Evolutionary conservation across 2,329 filamentous ascomycete species (phyloP), one percentile per base, ranked within the genome.

Genomic region (Diaporthe sp.): DNA sequence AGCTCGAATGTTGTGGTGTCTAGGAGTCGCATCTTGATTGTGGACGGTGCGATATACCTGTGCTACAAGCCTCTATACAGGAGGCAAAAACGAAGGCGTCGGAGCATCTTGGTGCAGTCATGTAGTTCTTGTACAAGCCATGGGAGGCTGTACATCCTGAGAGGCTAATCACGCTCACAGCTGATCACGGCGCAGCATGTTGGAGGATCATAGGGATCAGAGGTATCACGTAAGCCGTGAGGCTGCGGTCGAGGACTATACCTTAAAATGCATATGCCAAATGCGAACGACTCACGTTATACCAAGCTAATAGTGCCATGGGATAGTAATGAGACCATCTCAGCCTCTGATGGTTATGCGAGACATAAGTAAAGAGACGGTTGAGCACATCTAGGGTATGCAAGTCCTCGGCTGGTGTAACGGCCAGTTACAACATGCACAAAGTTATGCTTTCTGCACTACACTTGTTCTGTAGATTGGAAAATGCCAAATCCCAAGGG

Each of bases 1-100:
- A 72, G 34, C 25, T 72, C 55, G 39, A 58, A 72, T 42, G 67
- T 58, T 65, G 74, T 55, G 15, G 71, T 65, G 34, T 73, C 34
- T 44, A 73, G 53, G 58, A 67, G 44, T 19, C 71, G 55, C 71
- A 73, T 73, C 13, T 53, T 55, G 34, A 3, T 17, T 10, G 46
- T 70, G 12, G 2, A 28, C 6, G 5, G 22, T 6, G 12, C 34
- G n/a, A 9, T 25, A 42, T 28, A 17, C 37, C 3, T 13, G n/a
- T 5, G 22, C n/a, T 61, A 61, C n/a, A 25, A 39, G 13, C 10
- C 13, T 61, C 2, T 39, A 31, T 4, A 25, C 25, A n/a, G 25
- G 10, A 46, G 15, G 17, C 25, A 7, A 34, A 25, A 10, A 22
- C 4, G 9, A 10, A n/a, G 25, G 10, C 4, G 0, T 12, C 5